These are phyloP conservation scores for Rhizoclosmatium sp. DNA, from an alignment of 192 early-diverging fungal species.

Conservation along the genomic window DNA sequence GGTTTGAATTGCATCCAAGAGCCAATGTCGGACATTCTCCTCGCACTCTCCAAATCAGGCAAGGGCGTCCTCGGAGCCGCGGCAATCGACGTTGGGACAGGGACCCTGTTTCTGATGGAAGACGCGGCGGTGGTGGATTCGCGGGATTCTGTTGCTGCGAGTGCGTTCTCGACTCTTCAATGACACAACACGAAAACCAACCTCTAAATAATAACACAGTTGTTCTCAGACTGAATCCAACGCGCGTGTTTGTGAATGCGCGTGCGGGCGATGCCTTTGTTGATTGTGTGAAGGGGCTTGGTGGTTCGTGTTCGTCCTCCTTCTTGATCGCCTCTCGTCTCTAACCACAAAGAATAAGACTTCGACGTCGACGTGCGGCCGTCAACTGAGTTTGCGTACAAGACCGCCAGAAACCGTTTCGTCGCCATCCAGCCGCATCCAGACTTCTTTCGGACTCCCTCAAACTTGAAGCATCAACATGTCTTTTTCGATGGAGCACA, in stretches of 20 bases:
- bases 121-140: neutral
- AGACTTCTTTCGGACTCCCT: too few species aligned
- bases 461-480: neutral
- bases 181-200: too few species aligned
- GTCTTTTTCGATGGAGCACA: slow-evolving; percentile 18
- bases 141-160: neutral
- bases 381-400: slow-evolving; percentile 54
- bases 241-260: neutral
- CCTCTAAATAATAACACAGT: too few species aligned
- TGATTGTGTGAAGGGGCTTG: neutral
- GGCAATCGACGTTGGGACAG: neutral
- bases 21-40: neutral
- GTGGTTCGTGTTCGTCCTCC: neutral
- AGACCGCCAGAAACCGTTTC: slow-evolving; percentile 38
- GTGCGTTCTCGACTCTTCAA: neutral
- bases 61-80: neutral
- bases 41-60: neutral
- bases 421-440: slow-evolving; percentile 28
- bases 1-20: neutral
- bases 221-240: neutral
- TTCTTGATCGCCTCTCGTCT: too few species aligned
- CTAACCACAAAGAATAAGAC: neutral
- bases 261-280: neutral
- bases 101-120: neutral
- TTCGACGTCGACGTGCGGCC: slow-evolving; percentile 31